A percentile compares a stretch with the other conserved stretches of the same genome.
Conservation (phyloP, 148 eudicot genomes). For the Persicaria maculosa region DNA sequence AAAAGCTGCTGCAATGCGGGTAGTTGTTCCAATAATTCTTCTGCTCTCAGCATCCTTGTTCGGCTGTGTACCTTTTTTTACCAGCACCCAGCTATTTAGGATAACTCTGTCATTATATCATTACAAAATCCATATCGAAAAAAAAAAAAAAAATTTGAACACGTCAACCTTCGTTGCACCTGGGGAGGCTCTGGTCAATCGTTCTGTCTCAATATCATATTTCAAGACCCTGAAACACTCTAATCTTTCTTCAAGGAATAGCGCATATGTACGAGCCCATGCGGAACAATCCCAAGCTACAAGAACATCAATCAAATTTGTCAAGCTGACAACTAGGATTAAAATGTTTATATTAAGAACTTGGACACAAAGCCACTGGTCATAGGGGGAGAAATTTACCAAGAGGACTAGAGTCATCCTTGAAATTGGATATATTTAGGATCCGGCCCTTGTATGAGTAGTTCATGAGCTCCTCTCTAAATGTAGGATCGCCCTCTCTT, state of each 20-base stretch:
- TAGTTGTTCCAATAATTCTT: constrained; percentile 75
- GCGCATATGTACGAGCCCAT: constrained; percentile 91
- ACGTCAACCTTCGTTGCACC: constrained; percentile 60
- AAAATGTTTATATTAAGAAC: neutral
- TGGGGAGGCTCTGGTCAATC: constrained; percentile 54
- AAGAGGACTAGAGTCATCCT: constrained; percentile 90
- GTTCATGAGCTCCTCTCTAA: constrained; percentile 77
- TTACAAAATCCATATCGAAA: neutral
- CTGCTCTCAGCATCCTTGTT: constrained; percentile 58
- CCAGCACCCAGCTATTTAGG: neutral
- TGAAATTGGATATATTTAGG: constrained; percentile 80
- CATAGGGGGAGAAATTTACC: constrained; percentile 32
- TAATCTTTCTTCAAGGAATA: constrained; percentile 83
- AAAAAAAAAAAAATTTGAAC: neutral
- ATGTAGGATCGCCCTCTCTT: constrained; percentile 92
- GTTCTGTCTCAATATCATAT: constrained; percentile 81
- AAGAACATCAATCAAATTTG: neutral
- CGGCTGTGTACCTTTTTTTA: constrained; percentile 60
- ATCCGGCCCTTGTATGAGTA: constrained; percentile 70
- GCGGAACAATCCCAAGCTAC: constrained; percentile 99
- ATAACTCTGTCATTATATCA: neutral
- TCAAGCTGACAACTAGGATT: neutral
- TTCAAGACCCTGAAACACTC: constrained; percentile 78
- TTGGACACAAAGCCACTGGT: neutral
- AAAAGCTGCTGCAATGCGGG: constrained; percentile 91